Percentiles rank a stretch among this genome's conserved stretches.
Evolutionary conservation across 768 basidiomycete genomes (phyloP).

Genomic region (Scleroderma bovista): DNA sequence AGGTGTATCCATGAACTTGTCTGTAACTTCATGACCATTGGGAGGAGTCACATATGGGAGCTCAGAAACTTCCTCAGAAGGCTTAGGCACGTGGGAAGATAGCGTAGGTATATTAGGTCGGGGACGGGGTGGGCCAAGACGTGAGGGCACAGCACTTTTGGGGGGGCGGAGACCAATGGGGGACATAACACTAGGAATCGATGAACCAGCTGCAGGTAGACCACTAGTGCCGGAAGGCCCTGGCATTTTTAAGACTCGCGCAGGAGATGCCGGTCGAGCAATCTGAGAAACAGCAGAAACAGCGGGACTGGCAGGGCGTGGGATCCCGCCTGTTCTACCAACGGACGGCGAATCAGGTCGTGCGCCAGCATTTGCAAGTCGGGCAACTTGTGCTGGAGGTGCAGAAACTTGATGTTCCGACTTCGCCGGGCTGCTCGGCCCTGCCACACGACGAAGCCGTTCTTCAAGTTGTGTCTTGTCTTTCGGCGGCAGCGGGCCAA

Average conservation of each 20-base stretch:
- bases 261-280: conserved; percentile 46
- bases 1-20: conserved; percentile 26
- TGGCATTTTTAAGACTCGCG: conserved; percentile 41
- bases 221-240: conserved; percentile 15
- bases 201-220: conserved; percentile 17
- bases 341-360: conserved; percentile 48
- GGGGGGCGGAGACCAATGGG: conserved; percentile 44
- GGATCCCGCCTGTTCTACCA: conserved; percentile 39
- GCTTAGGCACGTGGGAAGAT: conserved; percentile 19
- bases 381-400: conserved; percentile 46
- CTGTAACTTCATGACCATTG: conserved; percentile 15
- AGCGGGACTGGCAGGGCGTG: conserved; percentile 46
- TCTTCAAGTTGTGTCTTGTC: conserved; percentile 93
- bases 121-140: conserved; percentile 60
- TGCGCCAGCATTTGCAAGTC: conserved; percentile 39
- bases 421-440: conserved; percentile 46
- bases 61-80: conserved; percentile 26
- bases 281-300: conserved; percentile 34
- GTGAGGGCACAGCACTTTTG: conserved; percentile 69
- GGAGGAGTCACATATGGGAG: conserved; percentile 20
- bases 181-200: conserved; percentile 30
- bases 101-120: conserved; percentile 28
- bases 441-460: conserved; percentile 74
- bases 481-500: conserved; percentile 72
- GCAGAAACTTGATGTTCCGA: conserved; percentile 36